Evolutionary conservation across 805 yeast species (phyloP).

Genomic region (Wickerhamomyces alni): DNA sequence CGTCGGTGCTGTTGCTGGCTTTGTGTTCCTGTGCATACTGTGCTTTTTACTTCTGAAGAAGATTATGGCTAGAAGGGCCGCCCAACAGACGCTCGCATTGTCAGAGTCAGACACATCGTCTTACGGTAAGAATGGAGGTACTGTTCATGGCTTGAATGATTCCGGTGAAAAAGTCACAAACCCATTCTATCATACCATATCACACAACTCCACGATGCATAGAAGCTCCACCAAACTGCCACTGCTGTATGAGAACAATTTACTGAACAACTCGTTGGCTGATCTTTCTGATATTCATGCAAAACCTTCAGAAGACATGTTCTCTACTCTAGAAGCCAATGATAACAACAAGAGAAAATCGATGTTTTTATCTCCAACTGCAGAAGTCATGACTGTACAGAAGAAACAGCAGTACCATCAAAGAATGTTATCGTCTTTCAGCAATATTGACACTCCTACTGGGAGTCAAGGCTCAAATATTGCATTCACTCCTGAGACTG

Average conservation of each 20-base stretch:
- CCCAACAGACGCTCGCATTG: slow-evolving; percentile 36
- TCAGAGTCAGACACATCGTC: slow-evolving; percentile 12
- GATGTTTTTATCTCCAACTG: slow-evolving; percentile 77
- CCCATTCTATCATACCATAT: slow-evolving; percentile 5
- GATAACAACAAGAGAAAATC: slow-evolving; percentile 25
- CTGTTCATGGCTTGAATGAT: slow-evolving; percentile 6
- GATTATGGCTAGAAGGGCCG: slow-evolving; percentile 42
- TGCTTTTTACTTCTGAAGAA: slow-evolving; percentile 48
- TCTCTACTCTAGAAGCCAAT: slow-evolving; percentile 16
- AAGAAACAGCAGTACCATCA: slow-evolving; percentile 31
- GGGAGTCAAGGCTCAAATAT: too few relatives aligned
- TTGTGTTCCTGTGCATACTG: slow-evolving; percentile 44
- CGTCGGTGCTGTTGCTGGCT: slow-evolving; percentile 65
- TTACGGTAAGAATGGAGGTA: slow-evolving; percentile 1
- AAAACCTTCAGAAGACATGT: slow-evolving; percentile 10
- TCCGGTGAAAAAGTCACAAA: slow-evolving; percentile 14
- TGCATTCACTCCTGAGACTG: too few relatives aligned
- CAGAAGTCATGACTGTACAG: slow-evolving; percentile 53
- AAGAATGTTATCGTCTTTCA: slow-evolving; percentile 31
- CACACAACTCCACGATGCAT: slow-evolving; percentile 3
- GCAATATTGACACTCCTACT: too few relatives aligned
- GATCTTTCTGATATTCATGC: slow-evolving; percentile 10
- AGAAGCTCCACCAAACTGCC: slow-evolving; percentile 10
- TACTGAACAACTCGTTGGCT: slow-evolving; percentile 6
- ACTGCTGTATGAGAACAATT: slow-evolving; percentile 12